These are phyloP conservation scores for Coemansia sp. DNA, from an alignment of 192 early-diverging fungal genomes.

Conservation along the genomic window DNA sequence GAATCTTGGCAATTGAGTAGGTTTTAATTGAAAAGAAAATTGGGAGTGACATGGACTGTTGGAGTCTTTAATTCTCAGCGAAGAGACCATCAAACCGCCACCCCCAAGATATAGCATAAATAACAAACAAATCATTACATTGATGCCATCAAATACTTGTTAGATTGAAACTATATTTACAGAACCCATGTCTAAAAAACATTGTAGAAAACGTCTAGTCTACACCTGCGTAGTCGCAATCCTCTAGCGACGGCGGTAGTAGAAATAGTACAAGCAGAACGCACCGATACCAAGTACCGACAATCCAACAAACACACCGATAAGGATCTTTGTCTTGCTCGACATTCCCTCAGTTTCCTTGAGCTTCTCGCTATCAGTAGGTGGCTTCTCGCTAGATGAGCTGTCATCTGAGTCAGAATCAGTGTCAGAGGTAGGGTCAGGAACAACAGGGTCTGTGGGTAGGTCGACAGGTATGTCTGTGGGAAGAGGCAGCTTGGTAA, in stretches of 20 bases:
- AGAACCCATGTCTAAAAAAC: not conserved
- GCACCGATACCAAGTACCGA: conserved; percentile 27
- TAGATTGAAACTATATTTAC: not conserved
- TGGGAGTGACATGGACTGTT: no score
- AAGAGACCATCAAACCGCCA: no score
- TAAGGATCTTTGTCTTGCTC: conserved; percentile 27
- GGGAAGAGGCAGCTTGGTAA: conserved; percentile 4
- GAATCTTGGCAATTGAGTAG: not conserved
- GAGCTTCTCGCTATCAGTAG: not conserved
- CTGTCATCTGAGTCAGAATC: not conserved
- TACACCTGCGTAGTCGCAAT: conserved; percentile 1
- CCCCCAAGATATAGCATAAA: no score
- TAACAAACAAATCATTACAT: not conserved
- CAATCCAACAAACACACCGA: conserved; percentile 30
- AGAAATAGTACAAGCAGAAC: conserved; percentile 33
- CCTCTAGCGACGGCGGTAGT: conserved; percentile 6
- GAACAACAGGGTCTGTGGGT: not conserved
- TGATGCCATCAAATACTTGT: not conserved
- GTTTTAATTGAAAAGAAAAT: not conserved
- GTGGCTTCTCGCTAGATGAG: conserved; percentile 1
- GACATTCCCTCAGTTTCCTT: conserved; percentile 25
- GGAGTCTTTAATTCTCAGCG: no score
- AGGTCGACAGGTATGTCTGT: not conserved
- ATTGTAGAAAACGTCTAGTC: not conserved
- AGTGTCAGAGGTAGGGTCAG: not conserved